Evolutionary conservation across 192 early-diverging fungal genomes (phyloP), one percentile per base, ranked within the genome.

Genomic region (Umbelopsis vinacea): DNA sequence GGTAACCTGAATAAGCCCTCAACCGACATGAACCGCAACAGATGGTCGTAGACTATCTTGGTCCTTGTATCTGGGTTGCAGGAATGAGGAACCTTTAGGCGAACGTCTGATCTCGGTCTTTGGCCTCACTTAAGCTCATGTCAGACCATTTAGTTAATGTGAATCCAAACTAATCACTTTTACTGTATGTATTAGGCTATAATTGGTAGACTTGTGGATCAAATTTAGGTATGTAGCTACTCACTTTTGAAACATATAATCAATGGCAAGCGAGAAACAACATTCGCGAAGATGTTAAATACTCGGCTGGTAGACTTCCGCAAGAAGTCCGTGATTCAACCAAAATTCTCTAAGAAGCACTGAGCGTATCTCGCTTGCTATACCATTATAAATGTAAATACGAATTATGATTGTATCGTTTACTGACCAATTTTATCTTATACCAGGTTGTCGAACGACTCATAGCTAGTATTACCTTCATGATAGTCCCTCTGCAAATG

Each of bases 331-430:
- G 57, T 63, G 57, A 63, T 63, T 37, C 29, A 63, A 43, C 57
- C 57, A 63, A 63, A 63, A 37, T 63, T 63, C 57, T 63, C 57
- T 63, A 63, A 63, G 57, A 63, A 63, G 57, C 57, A 63, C 57
- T 63, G 57, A 63, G 57, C 57, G 35, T 37, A 37, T 63, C 14
- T n/a, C 57, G 33, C 57, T 63, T 63, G 33, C 33, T 4, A 60
- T 60, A 37, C 1, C 15, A 17, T 50, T 50, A 17, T 15, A 50
- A 9, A 37, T 37, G 15, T 11, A 63, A 35, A 17, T 19, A 7
- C 29, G 17, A 17, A 0, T 38, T 37, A 38, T 3, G 4, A 15
- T 12, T 37, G 6, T 4, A 22, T 35, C 11, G 23, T 12, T 19
- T 37, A 17, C 26, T 63, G 3, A 63, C 14, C 29, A 29, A 43